Evolutionary conservation across 495 filamentous ascomycete species (phyloP), one percentile per base, ranked within the genome.

Genomic region (Podospora tetraspora): DNA sequence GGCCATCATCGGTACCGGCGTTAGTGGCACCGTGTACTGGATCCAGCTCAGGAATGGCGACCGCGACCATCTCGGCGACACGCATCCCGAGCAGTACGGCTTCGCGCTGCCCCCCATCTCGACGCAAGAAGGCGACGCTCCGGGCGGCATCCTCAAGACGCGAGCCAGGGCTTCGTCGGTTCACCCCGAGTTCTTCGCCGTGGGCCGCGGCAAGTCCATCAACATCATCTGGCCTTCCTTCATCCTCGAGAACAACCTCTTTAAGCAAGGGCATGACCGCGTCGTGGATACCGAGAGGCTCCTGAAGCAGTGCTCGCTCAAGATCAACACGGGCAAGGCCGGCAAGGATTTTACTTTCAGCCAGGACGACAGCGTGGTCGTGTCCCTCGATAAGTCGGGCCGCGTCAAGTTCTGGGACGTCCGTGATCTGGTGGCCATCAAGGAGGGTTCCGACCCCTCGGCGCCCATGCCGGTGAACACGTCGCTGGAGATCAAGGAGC

Each of bases 311-410:
- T 94, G 91, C 73, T 88, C 90, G 56, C 83, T 97, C 69, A 94
- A 92, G 79, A 95, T 99, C 77, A 91, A 92, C 59, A 97, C 93
- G 64, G 96, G 96, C 63, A 99, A 99, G 80, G 96, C 96, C 61
- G 94, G 93, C 32, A 98, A 99, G 78, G 96, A 99, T 72, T 99
- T 98, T 76, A 87, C 89, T 60, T 99, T 99, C 80, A 97, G 93
- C 76, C 92, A 94, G 73, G 96, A 98, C 79, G 96, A 99, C 75
- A 91, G 89, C 1, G 86, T 92, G 27, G 93, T 99, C 74, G 94
- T 94, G 24, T 97, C 95, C 59, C 87, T 99, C 43, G 96, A 99
- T 76, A 98, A 98, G 81, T 92, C 92, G 65, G 96, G 96, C 21
- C 89, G 91, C 66, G 86, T 98, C 69, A 93, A 94, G 75, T 94